Conservation (phyloP, 2,329 filamentous ascomycete species). For the Aspergillus sp. region DNA sequence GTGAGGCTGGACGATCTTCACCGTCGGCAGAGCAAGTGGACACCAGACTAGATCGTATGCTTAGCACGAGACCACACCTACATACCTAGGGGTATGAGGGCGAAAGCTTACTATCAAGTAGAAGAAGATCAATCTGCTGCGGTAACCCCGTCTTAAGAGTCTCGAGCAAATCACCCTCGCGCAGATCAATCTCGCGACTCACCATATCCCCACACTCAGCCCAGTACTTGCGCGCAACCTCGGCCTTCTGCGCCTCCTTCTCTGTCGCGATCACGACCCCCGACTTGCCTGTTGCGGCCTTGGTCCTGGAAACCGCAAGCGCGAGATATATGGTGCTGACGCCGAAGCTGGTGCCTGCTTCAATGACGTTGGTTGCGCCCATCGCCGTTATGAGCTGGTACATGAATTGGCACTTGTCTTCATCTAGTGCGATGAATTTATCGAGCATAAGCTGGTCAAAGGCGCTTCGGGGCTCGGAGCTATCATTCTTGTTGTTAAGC, state of each 20-base stretch:
- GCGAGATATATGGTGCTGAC: conserved; percentile 64
- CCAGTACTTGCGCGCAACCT: conserved; percentile 55
- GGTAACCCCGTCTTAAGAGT: conserved; percentile 52
- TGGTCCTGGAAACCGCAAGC: conserved; percentile 55
- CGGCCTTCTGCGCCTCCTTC: conserved; percentile 57
- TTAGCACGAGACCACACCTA: conserved; percentile 28
- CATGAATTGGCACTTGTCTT: conserved; percentile 58
- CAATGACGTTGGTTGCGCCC: conserved; percentile 54
- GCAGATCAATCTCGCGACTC: conserved; percentile 53
- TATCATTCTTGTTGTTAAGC: neutral
- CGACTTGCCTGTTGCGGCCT: conserved; percentile 24
- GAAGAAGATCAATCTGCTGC: conserved; percentile 55
- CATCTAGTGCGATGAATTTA: conserved; percentile 61
- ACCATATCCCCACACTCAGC: conserved; percentile 50
- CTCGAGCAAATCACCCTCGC: conserved; percentile 58
- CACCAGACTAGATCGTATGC: conserved; percentile 36
- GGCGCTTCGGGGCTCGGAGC: conserved; percentile 3
- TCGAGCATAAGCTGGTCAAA: conserved; percentile 39
- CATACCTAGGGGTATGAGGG: conserved; percentile 31
- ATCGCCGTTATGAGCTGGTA: conserved; percentile 56
- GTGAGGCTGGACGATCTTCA: conserved; percentile 36
- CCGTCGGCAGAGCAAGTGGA: conserved; percentile 37
- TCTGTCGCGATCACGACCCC: conserved; percentile 61
- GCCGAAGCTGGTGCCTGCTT: conserved; percentile 63
- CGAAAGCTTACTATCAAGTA: conserved; percentile 61